phyloP scores from a whole-genome alignment of 164 flowering plant genomes.

The Warburgia ugandensis region DNA sequence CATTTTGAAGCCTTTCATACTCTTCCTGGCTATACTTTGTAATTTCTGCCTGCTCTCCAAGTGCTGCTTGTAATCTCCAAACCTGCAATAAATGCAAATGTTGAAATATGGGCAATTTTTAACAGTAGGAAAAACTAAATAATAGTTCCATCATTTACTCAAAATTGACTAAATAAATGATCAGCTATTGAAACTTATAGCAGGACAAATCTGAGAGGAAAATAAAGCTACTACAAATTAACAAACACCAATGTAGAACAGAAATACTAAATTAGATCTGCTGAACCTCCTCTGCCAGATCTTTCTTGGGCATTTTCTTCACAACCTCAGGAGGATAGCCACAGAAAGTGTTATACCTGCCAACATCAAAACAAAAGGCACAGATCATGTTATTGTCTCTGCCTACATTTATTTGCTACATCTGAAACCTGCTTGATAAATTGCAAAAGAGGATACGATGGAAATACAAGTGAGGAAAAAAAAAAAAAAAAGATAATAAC shows the following conservation, averaged over 20 bases:
- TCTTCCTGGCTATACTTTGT: slow-evolving; percentile 87
- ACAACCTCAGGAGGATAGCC: slow-evolving; percentile 62
- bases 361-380: neutral
- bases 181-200: too few relatives aligned
- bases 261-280: neutral
- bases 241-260: too few relatives aligned
- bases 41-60: slow-evolving; percentile 86
- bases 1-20: slow-evolving; percentile 85
- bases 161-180: too few relatives aligned
- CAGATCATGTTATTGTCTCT: neutral
- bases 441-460: too few relatives aligned
- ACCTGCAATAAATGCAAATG: slow-evolving; percentile 26
- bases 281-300: slow-evolving; percentile 72
- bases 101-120: neutral
- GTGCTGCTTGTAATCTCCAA: slow-evolving; percentile 73
- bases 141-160: neutral
- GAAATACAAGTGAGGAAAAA: too few relatives aligned
- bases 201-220: neutral
- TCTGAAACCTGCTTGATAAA: neutral
- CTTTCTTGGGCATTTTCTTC: slow-evolving; percentile 71
- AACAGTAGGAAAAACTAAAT: neutral
- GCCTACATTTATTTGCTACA: neutral
- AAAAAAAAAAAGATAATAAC: too few relatives aligned
- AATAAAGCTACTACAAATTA: too few relatives aligned
- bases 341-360: slow-evolving; percentile 64